Percentiles rank a stretch among this genome's conserved stretches.
Conservation (phyloP, 176 grass and related monocot genomes). For the Urochloa ruziziensis region DNA sequence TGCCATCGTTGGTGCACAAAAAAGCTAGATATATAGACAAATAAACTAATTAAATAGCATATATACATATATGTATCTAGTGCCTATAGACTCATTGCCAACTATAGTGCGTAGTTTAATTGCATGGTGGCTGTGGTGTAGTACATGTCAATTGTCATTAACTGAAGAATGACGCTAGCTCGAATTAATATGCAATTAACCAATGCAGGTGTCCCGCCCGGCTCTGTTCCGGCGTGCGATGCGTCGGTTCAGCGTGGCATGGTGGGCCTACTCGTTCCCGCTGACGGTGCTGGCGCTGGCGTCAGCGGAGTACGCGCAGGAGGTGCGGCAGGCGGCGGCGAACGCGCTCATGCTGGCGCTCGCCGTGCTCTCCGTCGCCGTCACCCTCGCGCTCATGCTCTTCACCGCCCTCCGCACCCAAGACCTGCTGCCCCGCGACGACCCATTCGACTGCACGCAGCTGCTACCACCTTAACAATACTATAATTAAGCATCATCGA, state of each 20-base stretch:
- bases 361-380: constrained; percentile 59
- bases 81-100: constrained; percentile 12
- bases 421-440: constrained; percentile 69
- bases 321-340: constrained; percentile 45
- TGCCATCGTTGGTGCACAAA: no score
- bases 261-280: constrained; percentile 97
- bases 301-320: constrained; percentile 66
- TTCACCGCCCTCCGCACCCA: constrained; percentile 64
- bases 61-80: background rate
- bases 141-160: background rate
- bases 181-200: no score
- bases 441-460: constrained; percentile 39
- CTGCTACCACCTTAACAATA: no score
- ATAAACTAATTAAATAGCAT: no score
- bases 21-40: no score
- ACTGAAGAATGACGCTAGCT: no score
- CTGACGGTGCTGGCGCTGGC: constrained; percentile 67
- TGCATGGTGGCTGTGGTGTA: background rate
- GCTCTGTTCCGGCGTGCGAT: constrained; percentile 67
- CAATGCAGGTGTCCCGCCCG: constrained; percentile 64
- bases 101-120: background rate
- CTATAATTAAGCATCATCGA: no score
- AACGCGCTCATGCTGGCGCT: constrained; percentile 71
- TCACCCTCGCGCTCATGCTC: constrained; percentile 67
- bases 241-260: constrained; percentile 78